These are phyloP conservation scores for Dryas drummondii DNA, from an alignment of 306 rosid species.

Conservation along the genomic window DNA sequence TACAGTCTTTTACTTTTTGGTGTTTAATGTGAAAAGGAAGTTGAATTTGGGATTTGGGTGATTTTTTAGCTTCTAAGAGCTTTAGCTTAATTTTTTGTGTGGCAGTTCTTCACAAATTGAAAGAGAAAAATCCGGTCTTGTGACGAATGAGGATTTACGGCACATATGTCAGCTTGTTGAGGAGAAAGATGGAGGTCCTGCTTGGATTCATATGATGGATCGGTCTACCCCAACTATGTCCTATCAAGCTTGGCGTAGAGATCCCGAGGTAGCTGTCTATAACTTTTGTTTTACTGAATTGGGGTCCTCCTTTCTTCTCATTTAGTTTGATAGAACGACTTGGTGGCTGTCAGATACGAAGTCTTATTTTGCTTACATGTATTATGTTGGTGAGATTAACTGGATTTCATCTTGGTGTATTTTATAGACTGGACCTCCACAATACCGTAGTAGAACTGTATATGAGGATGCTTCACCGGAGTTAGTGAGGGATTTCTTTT, in stretches of 20 bases:
- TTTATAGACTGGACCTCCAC: conserved; percentile 58
- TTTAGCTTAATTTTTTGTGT: not conserved
- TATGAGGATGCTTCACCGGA: conserved; percentile 59
- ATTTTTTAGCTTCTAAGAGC: not conserved
- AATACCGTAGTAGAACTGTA: conserved; percentile 50
- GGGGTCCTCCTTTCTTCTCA: not conserved
- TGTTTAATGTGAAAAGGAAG: not conserved
- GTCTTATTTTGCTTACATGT: not conserved
- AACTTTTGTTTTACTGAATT: not conserved
- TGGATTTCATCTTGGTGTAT: conserved; percentile 16
- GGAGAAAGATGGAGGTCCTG: conserved; percentile 76
- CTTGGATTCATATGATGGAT: conserved; percentile 97
- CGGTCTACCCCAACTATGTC: conserved; percentile 70
- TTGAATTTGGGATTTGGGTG: not conserved
- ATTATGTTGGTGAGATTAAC: not conserved
- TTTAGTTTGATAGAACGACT: not conserved
- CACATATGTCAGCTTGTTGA: conserved; percentile 48
- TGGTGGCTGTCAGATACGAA: not conserved
- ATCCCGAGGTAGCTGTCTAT: conserved; percentile 42
- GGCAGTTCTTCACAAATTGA: conserved; percentile 44
- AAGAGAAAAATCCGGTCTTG: conserved; percentile 29
- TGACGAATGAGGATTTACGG: conserved; percentile 48
- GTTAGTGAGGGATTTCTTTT: conserved; percentile 56
- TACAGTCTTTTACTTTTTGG: not conserved
- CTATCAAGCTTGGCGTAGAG: conserved; percentile 74